Evolutionary conservation across 2,329 filamentous ascomycete genomes (phyloP), one percentile per base, ranked within the genome.

Genomic region (Colletotrichum sp.): DNA sequence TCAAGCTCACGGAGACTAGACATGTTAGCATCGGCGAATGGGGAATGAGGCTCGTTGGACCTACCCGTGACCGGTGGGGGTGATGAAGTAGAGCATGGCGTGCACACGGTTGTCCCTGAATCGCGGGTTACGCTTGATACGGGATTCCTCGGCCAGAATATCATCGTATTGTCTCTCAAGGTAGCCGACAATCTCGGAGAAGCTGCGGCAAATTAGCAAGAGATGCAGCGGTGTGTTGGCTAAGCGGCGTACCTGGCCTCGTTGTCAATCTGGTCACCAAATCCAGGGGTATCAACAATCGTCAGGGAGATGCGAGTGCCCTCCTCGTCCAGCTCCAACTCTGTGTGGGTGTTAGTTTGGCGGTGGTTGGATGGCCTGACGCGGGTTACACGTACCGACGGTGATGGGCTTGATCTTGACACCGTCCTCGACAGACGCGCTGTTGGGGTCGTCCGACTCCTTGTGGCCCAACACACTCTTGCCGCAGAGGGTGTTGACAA

Each of bases 91-190:
- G 82, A 99, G 93, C 86, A 99, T 93, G 80, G 96, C 97, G 85
- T 99, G 97, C 65, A 99, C 95, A 89, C 97, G 95, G 90, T 99
- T 99, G 89, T 99, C 97, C 84, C 97, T 94, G 94, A 99, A 99
- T 84, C 97, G 94, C 81, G 97, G 97, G 90, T 99, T 99, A 96
- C 97, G 97, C 95, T 99, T 99, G 91, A 99, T 99, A 90, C 97
- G 95, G 83, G 97, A 99, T 90, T 99, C 97, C 89, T 99, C 96
- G 78, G 97, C 96, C 82, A 99, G 92, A 90, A 99, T 99, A 86
- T 99, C 96, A 88, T 99, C 97, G 88, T 99, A 99, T 92, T 99
- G 96, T 89, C 96, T 93, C 91, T 99, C 97, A 83, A 99, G 95
- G 88, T 98, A 98, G 81, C 96, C 96, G 81, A 98, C 96, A 83